Percentiles rank a stretch among this genome's conserved stretches.
phyloP scores from a whole-genome alignment of 768 basidiomycete species.

The Dacryopinax spathularia region DNA sequence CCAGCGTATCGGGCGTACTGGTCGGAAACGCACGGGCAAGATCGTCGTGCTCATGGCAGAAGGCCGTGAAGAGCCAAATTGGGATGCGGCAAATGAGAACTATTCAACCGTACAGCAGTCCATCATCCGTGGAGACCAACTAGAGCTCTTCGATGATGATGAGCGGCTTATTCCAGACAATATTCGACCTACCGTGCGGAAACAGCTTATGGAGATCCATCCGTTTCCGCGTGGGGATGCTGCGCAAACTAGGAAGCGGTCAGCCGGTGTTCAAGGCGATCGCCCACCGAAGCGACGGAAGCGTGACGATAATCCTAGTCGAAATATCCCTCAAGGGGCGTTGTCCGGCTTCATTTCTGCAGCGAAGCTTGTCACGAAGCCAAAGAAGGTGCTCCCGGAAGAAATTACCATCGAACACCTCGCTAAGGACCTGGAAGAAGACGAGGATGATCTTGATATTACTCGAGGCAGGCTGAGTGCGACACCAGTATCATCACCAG shows the following conservation, averaged over 20 bases:
- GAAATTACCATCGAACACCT: constrained; percentile 27
- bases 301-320: constrained; percentile 46
- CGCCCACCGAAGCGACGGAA: constrained; percentile 31
- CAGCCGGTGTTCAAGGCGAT: constrained; percentile 8
- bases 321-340: constrained; percentile 66
- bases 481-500: neutral
- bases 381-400: constrained; percentile 18
- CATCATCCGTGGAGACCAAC: constrained; percentile 69
- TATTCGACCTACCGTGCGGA: constrained; percentile 58
- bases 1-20: constrained; percentile 90
- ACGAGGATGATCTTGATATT: constrained; percentile 54
- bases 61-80: constrained; percentile 78
- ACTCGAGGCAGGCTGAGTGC: neutral
- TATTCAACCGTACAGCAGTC: constrained; percentile 81
- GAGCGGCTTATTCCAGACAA: constrained; percentile 69
- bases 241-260: constrained; percentile 22
- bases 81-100: constrained; percentile 70
- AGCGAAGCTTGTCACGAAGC: constrained; percentile 44
- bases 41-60: constrained; percentile 89
- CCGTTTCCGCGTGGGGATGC: constrained; percentile 35
- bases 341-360: constrained; percentile 58
- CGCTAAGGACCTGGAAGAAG: constrained; percentile 43
- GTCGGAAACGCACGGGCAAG: constrained; percentile 74
- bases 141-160: constrained; percentile 90
- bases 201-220: constrained; percentile 71